Conservation (phyloP, 441 rosid genomes). For the Gossypium schwendimanii region DNA sequence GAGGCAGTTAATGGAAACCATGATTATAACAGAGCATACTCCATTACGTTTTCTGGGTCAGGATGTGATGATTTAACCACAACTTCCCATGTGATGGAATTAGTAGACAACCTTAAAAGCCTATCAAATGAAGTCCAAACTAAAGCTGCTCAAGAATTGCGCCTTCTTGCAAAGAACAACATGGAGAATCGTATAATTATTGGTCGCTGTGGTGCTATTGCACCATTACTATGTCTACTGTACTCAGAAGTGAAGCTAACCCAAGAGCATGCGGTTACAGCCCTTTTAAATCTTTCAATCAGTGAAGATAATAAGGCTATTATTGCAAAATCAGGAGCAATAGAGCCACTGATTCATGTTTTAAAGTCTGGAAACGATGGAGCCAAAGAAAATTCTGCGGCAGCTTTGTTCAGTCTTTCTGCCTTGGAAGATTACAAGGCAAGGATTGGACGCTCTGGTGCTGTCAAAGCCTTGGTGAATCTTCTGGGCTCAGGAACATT, state of each 20-base stretch:
- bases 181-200: constrained; percentile 63
- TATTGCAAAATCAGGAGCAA: constrained; percentile 66
- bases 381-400: constrained; percentile 90
- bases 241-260: constrained; percentile 57
- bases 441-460: constrained; percentile 75
- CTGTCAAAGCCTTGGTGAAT: constrained; percentile 69
- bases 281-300: constrained; percentile 78
- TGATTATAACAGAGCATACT: constrained; percentile 17
- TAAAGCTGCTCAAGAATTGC: constrained; percentile 71
- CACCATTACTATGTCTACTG: constrained; percentile 57
- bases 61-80: constrained; percentile 41
- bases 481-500: constrained; percentile 73
- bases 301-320: constrained; percentile 62
- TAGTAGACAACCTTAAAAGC: constrained; percentile 63
- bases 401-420: constrained; percentile 73
- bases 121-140: constrained; percentile 48
- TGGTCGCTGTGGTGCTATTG: constrained; percentile 64
- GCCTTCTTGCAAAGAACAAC: constrained; percentile 64
- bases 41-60: constrained; percentile 25
- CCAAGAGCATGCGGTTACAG: constrained; percentile 89
- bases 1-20: constrained; percentile 28
- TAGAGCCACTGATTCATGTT: constrained; percentile 78
- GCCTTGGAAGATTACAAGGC: constrained; percentile 68
- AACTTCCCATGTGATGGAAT: constrained; percentile 39
- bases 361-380: constrained; percentile 66